Percentiles rank a stretch among this genome's conserved stretches.
phyloP scores from a whole-genome alignment of 1,139 yeast genomes.

The Diutina catenulata region DNA sequence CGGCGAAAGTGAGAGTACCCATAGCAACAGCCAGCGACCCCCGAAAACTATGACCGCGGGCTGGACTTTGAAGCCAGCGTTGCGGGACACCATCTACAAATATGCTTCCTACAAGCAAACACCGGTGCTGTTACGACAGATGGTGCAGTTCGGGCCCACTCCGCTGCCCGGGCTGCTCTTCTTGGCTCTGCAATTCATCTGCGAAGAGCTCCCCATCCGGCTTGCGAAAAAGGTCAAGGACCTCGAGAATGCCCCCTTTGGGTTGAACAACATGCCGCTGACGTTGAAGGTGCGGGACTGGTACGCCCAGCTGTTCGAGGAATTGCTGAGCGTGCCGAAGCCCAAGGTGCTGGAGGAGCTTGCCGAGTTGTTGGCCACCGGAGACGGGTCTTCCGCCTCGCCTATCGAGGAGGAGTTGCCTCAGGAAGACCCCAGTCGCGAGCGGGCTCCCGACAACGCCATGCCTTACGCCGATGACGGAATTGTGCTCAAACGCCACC shows the following conservation, averaged over 20 bases:
- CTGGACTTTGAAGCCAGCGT: conserved; percentile 9
- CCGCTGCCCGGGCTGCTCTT: conserved; percentile 73
- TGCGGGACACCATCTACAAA: conserved; percentile 29
- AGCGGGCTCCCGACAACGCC: background rate
- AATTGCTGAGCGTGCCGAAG: conserved; percentile 47
- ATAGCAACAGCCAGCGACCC: background rate
- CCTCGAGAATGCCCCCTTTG: conserved; percentile 69
- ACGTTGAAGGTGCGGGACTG: conserved; percentile 71
- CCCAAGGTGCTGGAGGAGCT: conserved; percentile 34
- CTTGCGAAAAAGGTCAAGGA: conserved; percentile 81
- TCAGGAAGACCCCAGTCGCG: conserved; percentile 10
- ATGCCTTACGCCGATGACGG: conserved; percentile 39
- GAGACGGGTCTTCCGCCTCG: conserved; percentile 1
- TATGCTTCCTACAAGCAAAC: conserved; percentile 76
- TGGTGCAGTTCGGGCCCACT: conserved; percentile 84
- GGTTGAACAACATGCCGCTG: conserved; percentile 60
- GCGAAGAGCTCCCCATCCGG: conserved; percentile 79
- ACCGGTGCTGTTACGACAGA: conserved; percentile 72
- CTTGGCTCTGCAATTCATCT: conserved; percentile 76
- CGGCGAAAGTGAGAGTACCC: background rate
- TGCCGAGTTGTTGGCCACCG: conserved; percentile 17
- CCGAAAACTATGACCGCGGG: conserved; percentile 4
- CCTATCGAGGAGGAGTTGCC: conserved; percentile 11
- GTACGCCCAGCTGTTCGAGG: conserved; percentile 89
- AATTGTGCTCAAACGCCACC: conserved; percentile 26